Percentiles rank a stretch among this genome's conserved stretches.
Conservation (phyloP, 2,329 filamentous ascomycete species). For the Fusarium abutilonis region DNA sequence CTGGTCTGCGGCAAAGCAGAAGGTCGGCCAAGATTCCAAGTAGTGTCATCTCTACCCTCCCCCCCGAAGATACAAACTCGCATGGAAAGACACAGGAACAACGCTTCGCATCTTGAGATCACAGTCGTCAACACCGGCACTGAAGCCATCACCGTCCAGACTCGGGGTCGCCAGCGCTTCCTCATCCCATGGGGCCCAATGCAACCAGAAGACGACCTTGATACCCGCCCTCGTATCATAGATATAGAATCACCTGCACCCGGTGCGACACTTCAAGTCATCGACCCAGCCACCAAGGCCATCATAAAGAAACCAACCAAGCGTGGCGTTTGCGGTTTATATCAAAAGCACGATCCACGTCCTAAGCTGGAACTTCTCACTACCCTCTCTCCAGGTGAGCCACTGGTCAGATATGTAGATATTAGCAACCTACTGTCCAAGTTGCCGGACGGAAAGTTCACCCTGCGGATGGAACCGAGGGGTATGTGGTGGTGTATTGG, state of each 20-base stretch:
- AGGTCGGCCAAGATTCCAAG: neutral
- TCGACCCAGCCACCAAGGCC: neutral
- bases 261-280: neutral
- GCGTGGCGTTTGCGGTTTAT: neutral
- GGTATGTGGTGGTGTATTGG: conserved; percentile 22
- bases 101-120: neutral
- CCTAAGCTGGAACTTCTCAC: conserved; percentile 6
- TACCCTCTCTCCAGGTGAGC: conserved; percentile 11
- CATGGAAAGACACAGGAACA: neutral
- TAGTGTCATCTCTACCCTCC: conserved; percentile 7
- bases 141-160: conserved; percentile 10
- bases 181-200: conserved; percentile 2
- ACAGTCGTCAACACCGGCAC: conserved; percentile 5
- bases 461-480: conserved; percentile 10
- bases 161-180: conserved; percentile 4
- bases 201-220: neutral
- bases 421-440: neutral
- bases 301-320: neutral
- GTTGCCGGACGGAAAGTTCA: conserved; percentile 9
- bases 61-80: conserved; percentile 5
- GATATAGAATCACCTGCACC: neutral
- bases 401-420: conserved; percentile 12
- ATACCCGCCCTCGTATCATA: conserved; percentile 4
- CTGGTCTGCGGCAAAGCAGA: conserved; percentile 3
- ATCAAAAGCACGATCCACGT: conserved; percentile 9